A percentile compares a stretch with the other conserved stretches of the same genome.
Evolutionary conservation across 1,139 yeast genomes (phyloP).

Genomic region (Petasospora rhodanensis): DNA sequence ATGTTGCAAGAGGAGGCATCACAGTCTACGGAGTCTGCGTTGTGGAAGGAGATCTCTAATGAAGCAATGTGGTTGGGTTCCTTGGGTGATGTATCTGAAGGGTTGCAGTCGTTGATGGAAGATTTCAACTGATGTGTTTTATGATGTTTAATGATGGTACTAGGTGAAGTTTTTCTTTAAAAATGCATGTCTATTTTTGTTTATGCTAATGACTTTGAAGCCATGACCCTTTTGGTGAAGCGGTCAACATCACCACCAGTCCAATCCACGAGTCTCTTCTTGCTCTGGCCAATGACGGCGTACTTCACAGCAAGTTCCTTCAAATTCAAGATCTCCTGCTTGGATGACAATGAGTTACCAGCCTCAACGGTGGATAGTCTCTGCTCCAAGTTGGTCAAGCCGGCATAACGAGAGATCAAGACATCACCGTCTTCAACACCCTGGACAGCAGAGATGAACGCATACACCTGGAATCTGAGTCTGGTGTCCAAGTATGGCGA

Average conservation of each 20-base stretch:
- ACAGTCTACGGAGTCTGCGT: slow-evolving; percentile 49
- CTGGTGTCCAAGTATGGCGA: slow-evolving; percentile 43
- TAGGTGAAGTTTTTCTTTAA: not conserved
- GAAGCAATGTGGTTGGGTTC: slow-evolving; percentile 67
- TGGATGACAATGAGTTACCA: slow-evolving; percentile 16
- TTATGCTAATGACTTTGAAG: slow-evolving; percentile 3
- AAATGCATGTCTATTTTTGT: not conserved
- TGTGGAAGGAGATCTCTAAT: slow-evolving; percentile 72
- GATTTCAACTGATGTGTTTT: slow-evolving; percentile 8
- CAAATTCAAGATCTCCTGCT: slow-evolving; percentile 27
- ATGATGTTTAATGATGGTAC: not conserved
- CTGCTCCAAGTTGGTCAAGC: slow-evolving; percentile 47
- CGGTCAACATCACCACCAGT: slow-evolving; percentile 43
- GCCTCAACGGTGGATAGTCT: slow-evolving; percentile 20
- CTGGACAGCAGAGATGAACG: slow-evolving; percentile 47
- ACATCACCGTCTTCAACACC: slow-evolving; percentile 55
- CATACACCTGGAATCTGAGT: slow-evolving; percentile 37
- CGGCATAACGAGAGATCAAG: slow-evolving; percentile 60
- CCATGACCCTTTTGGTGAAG: slow-evolving; percentile 19
- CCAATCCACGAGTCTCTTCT: slow-evolving; percentile 63
- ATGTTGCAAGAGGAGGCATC: slow-evolving; percentile 24
- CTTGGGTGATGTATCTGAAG: slow-evolving; percentile 33
- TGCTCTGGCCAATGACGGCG: slow-evolving; percentile 36
- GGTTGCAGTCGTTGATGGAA: slow-evolving; percentile 27
- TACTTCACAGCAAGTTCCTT: slow-evolving; percentile 45